Conservation (phyloP, 1,284 basidiomycete genomes). For the Stygiomarasmius scandens region DNA sequence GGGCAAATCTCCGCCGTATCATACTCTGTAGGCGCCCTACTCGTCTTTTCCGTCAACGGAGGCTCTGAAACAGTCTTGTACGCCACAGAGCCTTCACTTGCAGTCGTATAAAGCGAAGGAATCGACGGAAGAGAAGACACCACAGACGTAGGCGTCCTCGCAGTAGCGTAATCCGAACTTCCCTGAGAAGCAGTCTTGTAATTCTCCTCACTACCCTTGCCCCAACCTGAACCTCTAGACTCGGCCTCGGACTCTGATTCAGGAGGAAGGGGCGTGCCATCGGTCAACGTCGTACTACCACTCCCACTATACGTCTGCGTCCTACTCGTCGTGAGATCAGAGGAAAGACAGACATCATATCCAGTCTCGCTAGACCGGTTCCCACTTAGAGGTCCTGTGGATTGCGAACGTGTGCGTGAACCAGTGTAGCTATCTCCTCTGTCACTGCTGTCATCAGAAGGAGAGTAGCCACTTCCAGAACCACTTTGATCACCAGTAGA, state of each 20-base stretch:
- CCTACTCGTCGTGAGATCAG: slow-evolving; percentile 39
- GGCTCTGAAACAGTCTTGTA: slow-evolving; percentile 50
- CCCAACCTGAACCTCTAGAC: too few species aligned
- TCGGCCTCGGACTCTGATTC: too few species aligned
- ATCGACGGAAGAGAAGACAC: slow-evolving; percentile 47
- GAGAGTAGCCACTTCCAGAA: slow-evolving; percentile 13
- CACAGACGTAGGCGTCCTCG: slow-evolving; percentile 25
- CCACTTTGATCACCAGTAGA: slow-evolving; percentile 33
- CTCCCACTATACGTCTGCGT: slow-evolving; percentile 32
- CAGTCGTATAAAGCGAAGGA: slow-evolving; percentile 59
- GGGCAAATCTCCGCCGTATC: slow-evolving; percentile 53
- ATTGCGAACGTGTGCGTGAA: slow-evolving; percentile 25
- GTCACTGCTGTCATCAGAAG: slow-evolving; percentile 22
- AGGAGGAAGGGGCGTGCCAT: slow-evolving; percentile 27
- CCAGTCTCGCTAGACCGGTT: slow-evolving; percentile 47
- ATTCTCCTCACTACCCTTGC: slow-evolving; percentile 33
- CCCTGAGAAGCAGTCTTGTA: slow-evolving; percentile 43
- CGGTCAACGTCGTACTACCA: slow-evolving; percentile 25
- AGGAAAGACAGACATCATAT: slow-evolving; percentile 52
- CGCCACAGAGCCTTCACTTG: slow-evolving; percentile 50
- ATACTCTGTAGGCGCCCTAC: slow-evolving; percentile 53
- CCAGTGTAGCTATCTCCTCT: slow-evolving; percentile 5
- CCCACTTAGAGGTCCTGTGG: slow-evolving; percentile 20
- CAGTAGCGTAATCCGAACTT: slow-evolving; percentile 44
- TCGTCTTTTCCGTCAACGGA: slow-evolving; percentile 39